phyloP scores from a whole-genome alignment of 1,139 yeast genomes.

The Yamadazyma friedrichii region DNA sequence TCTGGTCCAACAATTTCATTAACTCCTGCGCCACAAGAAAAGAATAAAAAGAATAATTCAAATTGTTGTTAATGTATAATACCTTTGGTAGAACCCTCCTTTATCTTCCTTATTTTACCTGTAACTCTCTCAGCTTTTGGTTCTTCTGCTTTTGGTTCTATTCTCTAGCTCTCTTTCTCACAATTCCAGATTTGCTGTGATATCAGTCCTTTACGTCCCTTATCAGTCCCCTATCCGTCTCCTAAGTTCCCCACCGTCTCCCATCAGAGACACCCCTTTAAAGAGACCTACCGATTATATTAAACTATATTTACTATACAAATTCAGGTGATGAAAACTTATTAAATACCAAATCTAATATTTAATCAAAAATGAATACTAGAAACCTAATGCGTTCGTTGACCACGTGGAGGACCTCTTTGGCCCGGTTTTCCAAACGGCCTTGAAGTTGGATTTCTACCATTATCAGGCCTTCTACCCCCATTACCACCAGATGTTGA shows the following conservation, averaged over 20 bases:
- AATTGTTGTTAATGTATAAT: constrained; percentile 55
- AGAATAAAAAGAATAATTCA: constrained; percentile 56
- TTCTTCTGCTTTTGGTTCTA: no score
- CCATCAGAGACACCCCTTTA: no score
- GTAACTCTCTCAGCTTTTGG: no score
- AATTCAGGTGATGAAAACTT: no score
- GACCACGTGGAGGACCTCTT: not conserved
- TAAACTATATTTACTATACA: not conserved
- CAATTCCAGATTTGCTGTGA: no score
- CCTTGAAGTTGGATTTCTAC: constrained; percentile 3
- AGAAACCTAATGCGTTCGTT: no score
- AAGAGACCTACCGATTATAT: not conserved
- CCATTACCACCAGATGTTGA: not conserved
- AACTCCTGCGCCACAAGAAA: constrained; percentile 90
- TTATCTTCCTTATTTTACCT: constrained; percentile 1
- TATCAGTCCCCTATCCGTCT: no score
- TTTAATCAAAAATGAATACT: no score
- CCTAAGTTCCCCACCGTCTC: no score
- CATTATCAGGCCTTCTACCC: not conserved
- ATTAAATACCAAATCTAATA: no score
- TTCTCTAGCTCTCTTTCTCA: no score
- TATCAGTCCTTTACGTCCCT: no score
- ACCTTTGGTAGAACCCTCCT: not conserved
- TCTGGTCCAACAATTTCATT: constrained; percentile 89
- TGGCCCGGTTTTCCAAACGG: constrained; percentile 1